Evolutionary conservation across 1,284 basidiomycete genomes (phyloP).

Genomic region (Microbotryum scabiosae): DNA sequence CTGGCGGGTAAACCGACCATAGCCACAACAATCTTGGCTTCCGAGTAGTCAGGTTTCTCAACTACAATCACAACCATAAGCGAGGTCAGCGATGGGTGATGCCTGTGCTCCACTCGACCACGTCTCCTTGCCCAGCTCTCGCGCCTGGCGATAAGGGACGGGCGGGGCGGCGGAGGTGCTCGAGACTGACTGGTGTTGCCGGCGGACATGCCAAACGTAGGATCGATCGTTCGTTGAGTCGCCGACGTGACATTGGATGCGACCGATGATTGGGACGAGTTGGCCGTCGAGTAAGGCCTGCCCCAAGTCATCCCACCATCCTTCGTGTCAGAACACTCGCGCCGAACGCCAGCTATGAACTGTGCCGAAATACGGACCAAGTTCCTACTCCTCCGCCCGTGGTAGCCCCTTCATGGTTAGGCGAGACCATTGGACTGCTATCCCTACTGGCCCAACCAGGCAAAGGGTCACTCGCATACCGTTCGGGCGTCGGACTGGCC

Average conservation of each 20-base stretch:
- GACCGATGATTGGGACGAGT: conserved; percentile 19
- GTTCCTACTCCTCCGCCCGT: neutral
- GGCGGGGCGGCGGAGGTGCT: neutral
- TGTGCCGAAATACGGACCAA: neutral
- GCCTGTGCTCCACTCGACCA: neutral
- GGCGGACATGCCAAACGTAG: conserved; percentile 27
- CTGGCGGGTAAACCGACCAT: conserved; percentile 84
- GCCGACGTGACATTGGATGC: conserved; percentile 10
- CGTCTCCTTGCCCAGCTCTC: neutral
- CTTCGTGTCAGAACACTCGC: neutral
- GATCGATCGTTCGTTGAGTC: conserved; percentile 8
- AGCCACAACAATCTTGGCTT: conserved; percentile 95
- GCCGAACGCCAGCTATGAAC: no score
- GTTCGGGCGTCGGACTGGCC: no score
- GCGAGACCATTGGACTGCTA: no score
- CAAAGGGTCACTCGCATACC: no score
- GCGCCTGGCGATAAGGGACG: neutral
- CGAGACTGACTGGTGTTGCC: conserved; percentile 21
- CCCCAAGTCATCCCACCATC: neutral
- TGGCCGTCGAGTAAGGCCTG: conserved; percentile 32
- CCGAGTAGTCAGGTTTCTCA: conserved; percentile 93
- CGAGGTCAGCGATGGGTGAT: neutral
- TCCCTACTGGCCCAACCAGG: no score
- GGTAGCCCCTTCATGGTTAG: neutral
- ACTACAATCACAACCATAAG: conserved; percentile 47